These are phyloP conservation scores for Mortierella polycephala DNA, from an alignment of 371 early-diverging fungal genomes.

Conservation along the genomic window DNA sequence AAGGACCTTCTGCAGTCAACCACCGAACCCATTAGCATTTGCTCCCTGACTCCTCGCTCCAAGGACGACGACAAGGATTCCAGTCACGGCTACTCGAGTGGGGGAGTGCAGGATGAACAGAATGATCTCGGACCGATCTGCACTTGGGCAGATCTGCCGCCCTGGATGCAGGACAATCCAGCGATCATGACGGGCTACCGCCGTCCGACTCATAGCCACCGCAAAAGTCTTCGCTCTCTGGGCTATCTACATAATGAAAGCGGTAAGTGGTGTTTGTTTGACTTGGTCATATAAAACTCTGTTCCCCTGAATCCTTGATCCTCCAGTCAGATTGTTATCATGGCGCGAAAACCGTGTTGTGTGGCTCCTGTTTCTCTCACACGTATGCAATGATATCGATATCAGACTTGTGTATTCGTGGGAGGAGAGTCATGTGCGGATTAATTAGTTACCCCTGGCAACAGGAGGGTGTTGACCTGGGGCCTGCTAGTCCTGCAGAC, in stretches of 20 bases:
- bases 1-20: not conserved
- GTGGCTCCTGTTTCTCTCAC: too few relatives aligned
- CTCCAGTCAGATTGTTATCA: not conserved
- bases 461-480: too few relatives aligned
- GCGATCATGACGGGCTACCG: constrained; percentile 84
- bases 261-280: constrained; percentile 57
- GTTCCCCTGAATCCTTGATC: not conserved
- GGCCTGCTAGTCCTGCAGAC: too few relatives aligned
- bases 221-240: constrained; percentile 74
- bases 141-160: constrained; percentile 71
- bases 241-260: constrained; percentile 91
- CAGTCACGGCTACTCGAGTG: constrained; percentile 1
- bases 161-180: constrained; percentile 82
- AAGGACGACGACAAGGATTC: constrained; percentile 4
- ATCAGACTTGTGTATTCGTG: too few relatives aligned
- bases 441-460: too few relatives aligned
- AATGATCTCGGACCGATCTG: constrained; percentile 33
- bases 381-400: too few relatives aligned
- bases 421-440: too few relatives aligned
- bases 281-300: not conserved
- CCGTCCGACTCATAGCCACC: constrained; percentile 76
- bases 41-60: constrained; percentile 9
- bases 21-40: constrained; percentile 17
- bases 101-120: constrained; percentile 16
- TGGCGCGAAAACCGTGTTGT: too few relatives aligned